These are phyloP conservation scores for Grosmannia clavigera DNA, from an alignment of 2,329 filamentous ascomycete genomes.

Conservation along the genomic window DNA sequence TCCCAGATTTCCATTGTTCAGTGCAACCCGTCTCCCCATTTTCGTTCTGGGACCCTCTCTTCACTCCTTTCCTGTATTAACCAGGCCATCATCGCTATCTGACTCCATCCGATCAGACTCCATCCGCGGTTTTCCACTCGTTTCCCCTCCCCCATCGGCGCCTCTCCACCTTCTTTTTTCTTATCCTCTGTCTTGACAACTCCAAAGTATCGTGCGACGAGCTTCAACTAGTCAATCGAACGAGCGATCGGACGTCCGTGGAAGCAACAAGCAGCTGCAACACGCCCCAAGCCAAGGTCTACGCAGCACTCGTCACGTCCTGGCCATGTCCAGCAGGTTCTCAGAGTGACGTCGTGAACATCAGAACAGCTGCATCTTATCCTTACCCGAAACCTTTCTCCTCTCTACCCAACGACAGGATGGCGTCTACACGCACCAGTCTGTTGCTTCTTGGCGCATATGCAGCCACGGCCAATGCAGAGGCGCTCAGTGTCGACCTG, in stretches of 20 bases:
- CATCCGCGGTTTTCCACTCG: background rate
- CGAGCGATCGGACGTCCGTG: no score
- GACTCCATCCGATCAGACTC: background rate
- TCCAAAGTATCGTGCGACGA: no score
- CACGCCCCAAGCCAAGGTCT: no score
- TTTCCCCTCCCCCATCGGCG: background rate
- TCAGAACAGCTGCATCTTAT: no score
- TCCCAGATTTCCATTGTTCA: background rate
- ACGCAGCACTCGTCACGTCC: background rate
- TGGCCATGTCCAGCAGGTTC: background rate
- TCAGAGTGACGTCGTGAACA: background rate
- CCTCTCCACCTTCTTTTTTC: background rate
- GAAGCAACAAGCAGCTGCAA: no score
- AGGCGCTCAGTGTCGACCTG: conserved; percentile 8
- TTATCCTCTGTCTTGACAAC: background rate
- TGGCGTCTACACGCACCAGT: background rate
- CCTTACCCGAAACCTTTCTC: no score
- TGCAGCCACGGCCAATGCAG: conserved; percentile 8
- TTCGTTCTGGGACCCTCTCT: background rate
- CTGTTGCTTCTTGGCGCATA: conserved; percentile 7
- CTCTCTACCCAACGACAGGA: background rate
- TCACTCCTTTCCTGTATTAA: background rate
- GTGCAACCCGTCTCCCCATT: background rate
- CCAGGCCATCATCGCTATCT: no score
- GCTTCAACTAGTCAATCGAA: no score